Conservation (phyloP, 2,329 filamentous ascomycete genomes). For the Fusarium albosuccineum region DNA sequence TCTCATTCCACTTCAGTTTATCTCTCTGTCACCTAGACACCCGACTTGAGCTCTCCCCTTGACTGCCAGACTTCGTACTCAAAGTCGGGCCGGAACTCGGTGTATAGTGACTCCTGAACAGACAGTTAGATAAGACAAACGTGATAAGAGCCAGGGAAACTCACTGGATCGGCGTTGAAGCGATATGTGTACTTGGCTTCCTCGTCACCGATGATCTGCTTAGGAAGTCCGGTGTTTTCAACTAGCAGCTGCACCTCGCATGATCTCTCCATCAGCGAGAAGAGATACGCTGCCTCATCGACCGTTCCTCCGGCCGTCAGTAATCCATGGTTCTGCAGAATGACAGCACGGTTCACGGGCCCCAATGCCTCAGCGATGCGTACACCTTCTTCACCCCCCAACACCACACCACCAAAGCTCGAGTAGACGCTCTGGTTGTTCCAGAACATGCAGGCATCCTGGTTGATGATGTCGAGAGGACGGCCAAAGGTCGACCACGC, state of each 20-base stretch:
- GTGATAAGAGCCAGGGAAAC: neutral
- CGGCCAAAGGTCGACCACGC: conserved; percentile 71
- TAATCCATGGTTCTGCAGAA: conserved; percentile 74
- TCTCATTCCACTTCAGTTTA: neutral
- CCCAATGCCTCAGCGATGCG: conserved; percentile 71
- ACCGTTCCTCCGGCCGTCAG: conserved; percentile 74
- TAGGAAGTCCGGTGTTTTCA: conserved; percentile 46
- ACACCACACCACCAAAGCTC: conserved; percentile 73
- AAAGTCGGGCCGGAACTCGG: conserved; percentile 53
- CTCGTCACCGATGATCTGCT: conserved; percentile 51
- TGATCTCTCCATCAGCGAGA: conserved; percentile 53
- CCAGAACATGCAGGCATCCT: conserved; percentile 70
- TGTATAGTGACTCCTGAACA: conserved; percentile 48
- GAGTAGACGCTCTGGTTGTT: conserved; percentile 69
- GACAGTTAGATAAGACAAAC: neutral
- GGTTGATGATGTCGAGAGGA: conserved; percentile 72
- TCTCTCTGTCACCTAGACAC: conserved; percentile 9
- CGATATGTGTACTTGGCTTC: conserved; percentile 56
- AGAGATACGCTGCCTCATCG: conserved; percentile 75
- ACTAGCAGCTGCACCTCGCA: conserved; percentile 53
- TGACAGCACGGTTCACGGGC: conserved; percentile 62
- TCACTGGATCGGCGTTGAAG: conserved; percentile 49
- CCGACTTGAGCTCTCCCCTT: conserved; percentile 39
- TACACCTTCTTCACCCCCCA: conserved; percentile 70
- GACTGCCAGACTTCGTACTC: conserved; percentile 52